A percentile compares a stretch with the other conserved stretches of the same genome.
phyloP scores from a whole-genome alignment of 768 basidiomycete species.

The Boletus rubroflammeus region DNA sequence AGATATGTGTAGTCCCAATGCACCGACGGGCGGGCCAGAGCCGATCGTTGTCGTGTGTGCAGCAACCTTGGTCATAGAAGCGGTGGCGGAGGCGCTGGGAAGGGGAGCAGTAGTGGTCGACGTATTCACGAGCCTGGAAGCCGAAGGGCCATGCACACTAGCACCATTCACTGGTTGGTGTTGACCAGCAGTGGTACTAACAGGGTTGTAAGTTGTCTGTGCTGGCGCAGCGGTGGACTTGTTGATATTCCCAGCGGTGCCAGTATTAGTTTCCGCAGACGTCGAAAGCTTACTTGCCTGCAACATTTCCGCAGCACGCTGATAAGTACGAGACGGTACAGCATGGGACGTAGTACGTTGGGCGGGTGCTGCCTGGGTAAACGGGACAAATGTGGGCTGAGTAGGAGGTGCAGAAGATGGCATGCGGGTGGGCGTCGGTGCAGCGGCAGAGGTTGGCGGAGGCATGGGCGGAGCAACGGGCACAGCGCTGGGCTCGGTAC shows the following conservation, averaged over 20 bases:
- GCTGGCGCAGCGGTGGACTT: conserved; percentile 6
- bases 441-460: conserved; percentile 10
- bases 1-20: conserved; percentile 8
- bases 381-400: conserved; percentile 14
- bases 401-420: conserved; percentile 23
- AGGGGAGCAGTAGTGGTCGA: background rate
- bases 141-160: conserved; percentile 2
- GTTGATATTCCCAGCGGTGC: background rate
- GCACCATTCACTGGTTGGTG: conserved; percentile 8
- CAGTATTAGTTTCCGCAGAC: background rate
- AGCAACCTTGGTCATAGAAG: conserved; percentile 8
- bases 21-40: conserved; percentile 5
- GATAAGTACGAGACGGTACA: conserved; percentile 20
- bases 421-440: conserved; percentile 12
- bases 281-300: conserved; percentile 19
- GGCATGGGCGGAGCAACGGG: conserved; percentile 17
- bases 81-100: background rate
- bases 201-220: conserved; percentile 6
- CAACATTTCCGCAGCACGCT: conserved; percentile 23
- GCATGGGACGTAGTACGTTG: conserved; percentile 22
- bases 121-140: conserved; percentile 10
- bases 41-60: background rate
- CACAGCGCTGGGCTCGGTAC: conserved; percentile 5
- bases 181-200: conserved; percentile 1
- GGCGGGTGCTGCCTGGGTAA: conserved; percentile 3